Percentiles rank a stretch among this genome's conserved stretches.
These are phyloP conservation scores for Vaccinium macrocarpon DNA, from an alignment of 148 eudicot genomes.

Conservation along the genomic window DNA sequence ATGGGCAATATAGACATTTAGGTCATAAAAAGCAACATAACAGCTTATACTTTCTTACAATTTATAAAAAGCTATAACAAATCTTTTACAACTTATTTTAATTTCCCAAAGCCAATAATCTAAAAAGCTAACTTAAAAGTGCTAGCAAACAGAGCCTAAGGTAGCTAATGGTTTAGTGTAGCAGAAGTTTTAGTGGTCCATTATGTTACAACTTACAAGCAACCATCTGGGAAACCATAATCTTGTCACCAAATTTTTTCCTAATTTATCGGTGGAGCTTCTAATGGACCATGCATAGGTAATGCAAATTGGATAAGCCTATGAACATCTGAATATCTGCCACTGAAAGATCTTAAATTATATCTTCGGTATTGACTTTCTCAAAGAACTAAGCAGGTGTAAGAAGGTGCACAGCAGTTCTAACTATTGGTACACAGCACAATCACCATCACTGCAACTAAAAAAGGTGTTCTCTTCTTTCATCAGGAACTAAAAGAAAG, in stretches of 20 bases:
- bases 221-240: neutral
- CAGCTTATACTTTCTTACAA: too few species aligned
- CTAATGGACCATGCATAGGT: neutral
- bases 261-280: neutral
- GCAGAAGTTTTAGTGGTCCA: neutral
- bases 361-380: neutral
- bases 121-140: too few species aligned
- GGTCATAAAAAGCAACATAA: too few species aligned
- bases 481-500: too few species aligned
- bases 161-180: neutral
- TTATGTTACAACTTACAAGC: slow-evolving; percentile 5
- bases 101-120: too few species aligned
- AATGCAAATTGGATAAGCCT: neutral
- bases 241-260: neutral
- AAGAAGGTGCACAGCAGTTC: neutral
- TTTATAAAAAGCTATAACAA: too few species aligned
- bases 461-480: neutral
- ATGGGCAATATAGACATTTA: too few species aligned
- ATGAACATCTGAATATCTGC: neutral
- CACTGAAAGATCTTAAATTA: neutral
- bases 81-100: too few species aligned
- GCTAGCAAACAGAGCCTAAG: too few species aligned
- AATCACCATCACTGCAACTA: neutral
- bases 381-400: neutral
- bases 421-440: neutral